Evolutionary conservation across 768 basidiomycete genomes (phyloP), one percentile per base, ranked within the genome.

Genomic region (Collybiopsis confluens): DNA sequence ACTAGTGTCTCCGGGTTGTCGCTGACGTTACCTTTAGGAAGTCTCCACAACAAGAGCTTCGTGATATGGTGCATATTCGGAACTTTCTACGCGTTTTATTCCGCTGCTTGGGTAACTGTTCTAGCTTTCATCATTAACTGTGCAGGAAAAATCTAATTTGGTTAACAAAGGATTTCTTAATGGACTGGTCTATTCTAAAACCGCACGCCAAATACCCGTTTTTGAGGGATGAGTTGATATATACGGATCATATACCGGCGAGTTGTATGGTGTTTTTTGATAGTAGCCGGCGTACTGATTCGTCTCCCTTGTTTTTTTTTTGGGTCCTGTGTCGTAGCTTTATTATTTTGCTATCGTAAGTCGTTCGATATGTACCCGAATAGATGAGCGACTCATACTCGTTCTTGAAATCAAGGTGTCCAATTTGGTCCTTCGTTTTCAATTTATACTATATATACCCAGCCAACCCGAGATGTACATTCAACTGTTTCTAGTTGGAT

Each of bases 111-210:
- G 95, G 93, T 90, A n/a, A n/a, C n/a, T n/a, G n/a, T n/a, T n/a
- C n/a, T n/a, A n/a, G n/a, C n/a, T n/a, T n/a, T n/a, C n/a, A n/a
- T n/a, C n/a, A n/a, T n/a, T n/a, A n/a, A n/a, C n/a, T n/a, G n/a
- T n/a, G n/a, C n/a, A n/a, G n/a, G n/a, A n/a, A n/a, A n/a, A n/a
- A n/a, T n/a, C n/a, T n/a, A n/a, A 40, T 48, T 9, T 21, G 21
- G 13, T 49, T 35, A 2, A 42, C 36, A 47, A 58, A 91, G 92
- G 93, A 97, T 61, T 66, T 92, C 28, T 63, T 87, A 9, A 89
- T 95, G 82, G 96, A 98, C 66, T 98, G 96, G 96, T 91, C 89
- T 1, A 64, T 98, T 41, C 71, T 92, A 40, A 76, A 81, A 54
- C 73, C 77, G 3, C 83, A 73, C 54, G 72, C 75, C 7, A 72